Evolutionary conservation across 805 yeast genomes (phyloP).

Genomic region (Priceomyces haplophilus): DNA sequence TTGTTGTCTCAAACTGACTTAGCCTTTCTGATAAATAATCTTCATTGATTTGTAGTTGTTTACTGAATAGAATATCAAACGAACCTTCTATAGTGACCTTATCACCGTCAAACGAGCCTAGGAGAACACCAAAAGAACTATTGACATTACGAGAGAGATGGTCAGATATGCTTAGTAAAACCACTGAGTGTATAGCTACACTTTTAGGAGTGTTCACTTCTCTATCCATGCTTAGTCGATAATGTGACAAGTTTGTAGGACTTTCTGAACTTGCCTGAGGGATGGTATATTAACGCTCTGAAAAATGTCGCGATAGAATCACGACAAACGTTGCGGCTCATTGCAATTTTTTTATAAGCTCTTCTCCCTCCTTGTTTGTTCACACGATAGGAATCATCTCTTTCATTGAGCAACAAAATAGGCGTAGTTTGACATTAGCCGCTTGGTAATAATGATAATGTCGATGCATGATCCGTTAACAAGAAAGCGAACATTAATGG

Average conservation of each 20-base stretch:
- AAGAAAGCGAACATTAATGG: conserved; percentile 27
- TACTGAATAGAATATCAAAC: conserved; percentile 25
- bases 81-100: conserved; percentile 17
- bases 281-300: too few species aligned
- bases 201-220: conserved; percentile 1
- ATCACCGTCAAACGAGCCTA: conserved; percentile 19
- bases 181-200: conserved; percentile 22
- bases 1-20: conserved; percentile 25
- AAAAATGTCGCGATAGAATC: conserved; percentile 1
- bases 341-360: conserved; percentile 4
- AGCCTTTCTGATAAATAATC: conserved; percentile 24
- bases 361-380: not conserved
- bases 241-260: too few species aligned
- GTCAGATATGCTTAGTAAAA: conserved; percentile 30
- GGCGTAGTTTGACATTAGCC: not conserved
- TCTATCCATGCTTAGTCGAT: not conserved
- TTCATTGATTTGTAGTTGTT: conserved; percentile 17
- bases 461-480: conserved; percentile 36
- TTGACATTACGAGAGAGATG: conserved; percentile 20
- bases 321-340: conserved; percentile 3
- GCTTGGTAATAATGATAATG: conserved; percentile 28
- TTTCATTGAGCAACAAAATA: not conserved
- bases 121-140: conserved; percentile 24
- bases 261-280: too few species aligned
- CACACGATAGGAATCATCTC: not conserved